These are phyloP conservation scores for Austroboletus niveus DNA, from an alignment of 1,284 basidiomycete species.

Conservation along the genomic window DNA sequence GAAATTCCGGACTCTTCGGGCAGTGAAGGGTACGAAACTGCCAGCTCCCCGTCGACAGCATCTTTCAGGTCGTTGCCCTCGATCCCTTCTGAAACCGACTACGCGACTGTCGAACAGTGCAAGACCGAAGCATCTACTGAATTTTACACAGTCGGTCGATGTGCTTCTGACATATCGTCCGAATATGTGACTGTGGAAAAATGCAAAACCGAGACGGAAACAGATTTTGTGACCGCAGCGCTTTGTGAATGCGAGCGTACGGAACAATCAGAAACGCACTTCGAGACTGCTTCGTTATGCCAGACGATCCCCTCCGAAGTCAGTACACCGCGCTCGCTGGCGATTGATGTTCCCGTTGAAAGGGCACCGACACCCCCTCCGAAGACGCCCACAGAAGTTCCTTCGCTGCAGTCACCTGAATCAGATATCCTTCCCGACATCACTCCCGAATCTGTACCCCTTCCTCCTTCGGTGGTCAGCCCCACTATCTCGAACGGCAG, in stretches of 20 bases:
- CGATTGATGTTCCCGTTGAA: constrained; percentile 25
- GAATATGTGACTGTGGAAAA: constrained; percentile 49
- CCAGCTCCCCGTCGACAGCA: constrained; percentile 40
- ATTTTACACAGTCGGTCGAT: constrained; percentile 47
- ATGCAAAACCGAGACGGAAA: constrained; percentile 49
- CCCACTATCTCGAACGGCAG: constrained; percentile 28
- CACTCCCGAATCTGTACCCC: constrained; percentile 38
- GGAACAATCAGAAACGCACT: constrained; percentile 46
- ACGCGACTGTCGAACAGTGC: constrained; percentile 49
- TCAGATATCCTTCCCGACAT: constrained; percentile 23
- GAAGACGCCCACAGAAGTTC: constrained; percentile 29
- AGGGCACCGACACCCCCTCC: constrained; percentile 25
- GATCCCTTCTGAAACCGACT: constrained; percentile 54
- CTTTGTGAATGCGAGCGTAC: constrained; percentile 42
- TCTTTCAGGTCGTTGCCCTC: constrained; percentile 45
- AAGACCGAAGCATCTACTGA: constrained; percentile 44
- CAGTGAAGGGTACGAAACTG: constrained; percentile 35
- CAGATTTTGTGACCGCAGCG: constrained; percentile 52
- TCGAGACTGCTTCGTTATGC: constrained; percentile 50
- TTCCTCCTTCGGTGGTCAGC: constrained; percentile 39
- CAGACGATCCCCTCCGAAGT: constrained; percentile 38
- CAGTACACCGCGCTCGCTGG: constrained; percentile 39
- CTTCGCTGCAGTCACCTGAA: constrained; percentile 32
- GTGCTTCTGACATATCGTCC: constrained; percentile 35
- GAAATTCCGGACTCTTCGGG: constrained; percentile 32